phyloP scores from a whole-genome alignment of 2,329 filamentous ascomycete genomes.

The Beauveria bassiana region DNA sequence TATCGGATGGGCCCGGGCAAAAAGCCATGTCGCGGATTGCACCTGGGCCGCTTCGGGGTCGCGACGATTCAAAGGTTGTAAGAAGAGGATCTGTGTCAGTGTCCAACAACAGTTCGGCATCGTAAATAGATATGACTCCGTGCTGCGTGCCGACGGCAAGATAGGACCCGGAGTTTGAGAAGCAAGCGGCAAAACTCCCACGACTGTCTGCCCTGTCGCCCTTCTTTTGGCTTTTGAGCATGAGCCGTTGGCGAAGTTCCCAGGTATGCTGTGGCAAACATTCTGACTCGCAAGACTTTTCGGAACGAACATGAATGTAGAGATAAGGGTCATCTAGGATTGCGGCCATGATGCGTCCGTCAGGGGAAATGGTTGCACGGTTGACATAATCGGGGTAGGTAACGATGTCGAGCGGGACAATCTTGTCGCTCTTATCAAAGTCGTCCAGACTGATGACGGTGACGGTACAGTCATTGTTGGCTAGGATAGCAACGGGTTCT shows the following conservation, averaged over 20 bases:
- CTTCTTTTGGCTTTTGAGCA: constrained; percentile 50
- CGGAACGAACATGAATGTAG: constrained; percentile 65
- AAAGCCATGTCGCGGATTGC: constrained; percentile 90
- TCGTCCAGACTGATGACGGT: constrained; percentile 71
- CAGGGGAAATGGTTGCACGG: constrained; percentile 85
- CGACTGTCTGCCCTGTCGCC: constrained; percentile 47
- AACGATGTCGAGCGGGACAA: constrained; percentile 59
- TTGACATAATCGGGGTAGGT: constrained; percentile 82
- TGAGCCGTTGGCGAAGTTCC: constrained; percentile 42
- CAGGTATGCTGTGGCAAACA: constrained; percentile 37
- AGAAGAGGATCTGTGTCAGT: constrained; percentile 53
- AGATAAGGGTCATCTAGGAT: constrained; percentile 82
- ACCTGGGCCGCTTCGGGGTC: constrained; percentile 61
- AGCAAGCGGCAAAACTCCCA: constrained; percentile 72
- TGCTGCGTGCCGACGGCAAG: constrained; percentile 75
- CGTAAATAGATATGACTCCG: constrained; percentile 69
- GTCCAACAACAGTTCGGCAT: constrained; percentile 42
- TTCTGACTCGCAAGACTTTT: constrained; percentile 25
- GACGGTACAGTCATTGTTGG: constrained; percentile 89
- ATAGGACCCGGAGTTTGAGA: constrained; percentile 62
- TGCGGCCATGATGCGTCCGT: constrained; percentile 71
- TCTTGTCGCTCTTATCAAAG: constrained; percentile 35
- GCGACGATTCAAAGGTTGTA: constrained; percentile 69
- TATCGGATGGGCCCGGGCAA: constrained; percentile 79
- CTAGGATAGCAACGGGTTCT: constrained; percentile 59